Conservation (phyloP, 192 early-diverging fungal species). For the Gigaspora rosea region DNA sequence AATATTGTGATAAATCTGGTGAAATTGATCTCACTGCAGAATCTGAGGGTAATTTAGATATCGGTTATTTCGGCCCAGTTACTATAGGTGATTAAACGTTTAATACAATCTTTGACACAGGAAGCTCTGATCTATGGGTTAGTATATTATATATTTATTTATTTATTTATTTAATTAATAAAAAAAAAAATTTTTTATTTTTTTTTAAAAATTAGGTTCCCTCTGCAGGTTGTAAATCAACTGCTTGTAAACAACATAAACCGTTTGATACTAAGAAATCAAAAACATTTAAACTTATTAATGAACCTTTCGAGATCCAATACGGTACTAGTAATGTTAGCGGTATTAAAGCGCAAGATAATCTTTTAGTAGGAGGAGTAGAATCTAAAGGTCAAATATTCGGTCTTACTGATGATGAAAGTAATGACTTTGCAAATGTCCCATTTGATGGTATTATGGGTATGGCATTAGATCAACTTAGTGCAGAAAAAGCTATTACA, state of each 20-base stretch:
- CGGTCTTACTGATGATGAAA: constrained; percentile 48
- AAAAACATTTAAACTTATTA: constrained; percentile 31
- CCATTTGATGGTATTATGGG: constrained; percentile 61
- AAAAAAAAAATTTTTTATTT: no score
- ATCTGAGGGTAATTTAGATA: constrained; percentile 17
- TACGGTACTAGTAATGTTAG: constrained; percentile 41
- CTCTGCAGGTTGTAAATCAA: constrained; percentile 23
- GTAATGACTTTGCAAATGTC: constrained; percentile 46
- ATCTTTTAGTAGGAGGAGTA: constrained; percentile 30
- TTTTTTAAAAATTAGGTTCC: constrained; percentile 16
- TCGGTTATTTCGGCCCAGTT: constrained; percentile 56
- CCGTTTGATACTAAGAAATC: constrained; percentile 33
- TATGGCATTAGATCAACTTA: constrained; percentile 51
- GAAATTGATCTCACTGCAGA: no score
- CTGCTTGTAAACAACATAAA: constrained; percentile 35
- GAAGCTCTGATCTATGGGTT: constrained; percentile 56
- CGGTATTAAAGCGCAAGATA: constrained; percentile 39
- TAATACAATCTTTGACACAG: constrained; percentile 59
- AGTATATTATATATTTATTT: no score
- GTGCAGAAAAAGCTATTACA: constrained; percentile 30
- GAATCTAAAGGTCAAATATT: constrained; percentile 36
- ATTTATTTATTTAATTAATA: no score
- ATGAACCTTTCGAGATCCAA: constrained; percentile 30
- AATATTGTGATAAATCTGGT: no score
- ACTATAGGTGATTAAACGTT: constrained; percentile 56